A percentile compares a stretch with the other conserved stretches of the same genome.
Evolutionary conservation across 2,329 filamentous ascomycete genomes (phyloP).

Genomic region (Beauveria sp.): DNA sequence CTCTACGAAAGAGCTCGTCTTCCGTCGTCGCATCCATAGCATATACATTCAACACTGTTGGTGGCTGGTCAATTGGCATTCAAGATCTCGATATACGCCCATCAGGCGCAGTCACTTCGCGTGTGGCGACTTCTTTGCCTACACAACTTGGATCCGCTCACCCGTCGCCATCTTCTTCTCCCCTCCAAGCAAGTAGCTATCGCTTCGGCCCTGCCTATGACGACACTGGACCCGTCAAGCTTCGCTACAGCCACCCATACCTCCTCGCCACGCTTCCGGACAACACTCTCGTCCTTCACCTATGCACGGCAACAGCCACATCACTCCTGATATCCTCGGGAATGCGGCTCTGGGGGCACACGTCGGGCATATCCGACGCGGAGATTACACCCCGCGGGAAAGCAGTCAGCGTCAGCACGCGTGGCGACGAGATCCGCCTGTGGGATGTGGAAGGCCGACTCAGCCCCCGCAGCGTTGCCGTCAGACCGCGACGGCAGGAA

Average conservation of each 20-base stretch:
- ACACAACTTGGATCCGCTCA: conserved; percentile 19
- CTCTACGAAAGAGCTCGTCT: conserved; percentile 58
- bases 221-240: conserved; percentile 46
- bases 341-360: conserved; percentile 82
- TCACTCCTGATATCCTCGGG: conserved; percentile 63
- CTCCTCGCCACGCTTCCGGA: conserved; percentile 76
- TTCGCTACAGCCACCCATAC: conserved; percentile 75
- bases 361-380: conserved; percentile 77
- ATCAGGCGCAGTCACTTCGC: conserved; percentile 27
- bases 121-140: conserved; percentile 29
- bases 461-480: conserved; percentile 45
- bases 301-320: conserved; percentile 66
- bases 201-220: conserved; percentile 13
- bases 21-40: conserved; percentile 76
- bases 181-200: conserved; percentile 1
- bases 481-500: conserved; percentile 31
- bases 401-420: conserved; percentile 77
- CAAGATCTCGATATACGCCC: conserved; percentile 68
- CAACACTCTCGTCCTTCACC: conserved; percentile 77
- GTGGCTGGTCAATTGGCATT: conserved; percentile 85
- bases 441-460: conserved; percentile 80
- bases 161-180: conserved; percentile 13
- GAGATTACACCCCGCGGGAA: conserved; percentile 80
- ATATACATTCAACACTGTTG: conserved; percentile 70
- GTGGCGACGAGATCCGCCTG: conserved; percentile 72